Evolutionary conservation across 2,329 filamentous ascomycete species (phyloP).

Genomic region (Claviceps sp.): DNA sequence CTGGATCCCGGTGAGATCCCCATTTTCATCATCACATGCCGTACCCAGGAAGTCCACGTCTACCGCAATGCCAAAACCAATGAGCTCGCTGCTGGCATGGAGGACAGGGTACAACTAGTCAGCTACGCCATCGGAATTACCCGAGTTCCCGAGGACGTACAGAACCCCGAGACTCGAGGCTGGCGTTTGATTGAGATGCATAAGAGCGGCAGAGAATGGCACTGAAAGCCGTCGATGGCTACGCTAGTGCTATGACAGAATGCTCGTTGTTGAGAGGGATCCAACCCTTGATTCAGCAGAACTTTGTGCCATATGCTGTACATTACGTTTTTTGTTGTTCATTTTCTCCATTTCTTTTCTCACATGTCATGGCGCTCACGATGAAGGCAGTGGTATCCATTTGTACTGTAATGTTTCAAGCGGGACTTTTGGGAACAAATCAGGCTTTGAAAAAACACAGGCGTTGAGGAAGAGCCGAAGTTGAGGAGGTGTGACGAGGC

Average conservation of each 20-base stretch:
- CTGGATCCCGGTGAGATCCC: slow-evolving; percentile 79
- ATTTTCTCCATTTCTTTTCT: too few species aligned
- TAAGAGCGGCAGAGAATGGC: slow-evolving; percentile 88
- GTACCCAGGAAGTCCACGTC: slow-evolving; percentile 95
- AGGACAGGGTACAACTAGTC: slow-evolving; percentile 95
- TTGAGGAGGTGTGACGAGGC: neutral
- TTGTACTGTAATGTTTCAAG: slow-evolving; percentile 3
- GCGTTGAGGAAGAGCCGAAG: neutral
- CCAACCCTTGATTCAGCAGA: too few species aligned
- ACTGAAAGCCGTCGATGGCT: slow-evolving; percentile 23
- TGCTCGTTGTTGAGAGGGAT: too few species aligned
- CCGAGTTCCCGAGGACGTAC: slow-evolving; percentile 84
- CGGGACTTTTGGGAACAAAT: slow-evolving; percentile 4
- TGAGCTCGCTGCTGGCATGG: slow-evolving; percentile 89
- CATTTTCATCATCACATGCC: slow-evolving; percentile 92
- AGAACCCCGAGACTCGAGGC: slow-evolving; percentile 89
- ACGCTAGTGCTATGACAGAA: neutral
- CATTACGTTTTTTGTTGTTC: neutral
- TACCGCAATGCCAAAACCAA: slow-evolving; percentile 86
- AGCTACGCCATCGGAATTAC: slow-evolving; percentile 97
- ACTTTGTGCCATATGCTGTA: slow-evolving; percentile 1
- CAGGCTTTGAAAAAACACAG: neutral
- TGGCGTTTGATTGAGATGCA: slow-evolving; percentile 98
- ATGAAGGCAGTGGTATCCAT: slow-evolving; percentile 9
- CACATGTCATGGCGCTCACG: neutral